Conservation (phyloP, 2,329 filamentous ascomycete species). For the Fusarium sp. region DNA sequence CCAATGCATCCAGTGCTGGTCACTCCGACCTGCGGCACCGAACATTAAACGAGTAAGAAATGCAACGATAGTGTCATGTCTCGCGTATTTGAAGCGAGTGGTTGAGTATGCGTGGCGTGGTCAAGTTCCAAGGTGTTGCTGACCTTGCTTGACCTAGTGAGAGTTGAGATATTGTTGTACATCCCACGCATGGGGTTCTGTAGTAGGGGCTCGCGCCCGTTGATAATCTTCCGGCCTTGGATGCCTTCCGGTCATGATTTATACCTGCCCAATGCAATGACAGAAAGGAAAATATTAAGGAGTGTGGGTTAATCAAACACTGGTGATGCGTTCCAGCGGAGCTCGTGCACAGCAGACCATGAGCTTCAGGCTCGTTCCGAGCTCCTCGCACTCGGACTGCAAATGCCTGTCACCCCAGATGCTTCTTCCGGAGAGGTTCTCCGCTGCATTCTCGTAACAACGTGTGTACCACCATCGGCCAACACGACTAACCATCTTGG, state of each 20-base stretch:
- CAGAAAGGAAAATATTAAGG: conserved; percentile 24
- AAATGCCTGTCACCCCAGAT: conserved; percentile 82
- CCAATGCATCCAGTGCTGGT: conserved; percentile 44
- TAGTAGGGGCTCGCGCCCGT: conserved; percentile 40
- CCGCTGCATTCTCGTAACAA: conserved; percentile 80
- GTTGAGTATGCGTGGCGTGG: conserved; percentile 6
- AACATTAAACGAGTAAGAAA: conserved; percentile 30
- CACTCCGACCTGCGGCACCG: conserved; percentile 44
- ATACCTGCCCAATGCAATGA: conserved; percentile 19
- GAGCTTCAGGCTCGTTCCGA: conserved; percentile 86
- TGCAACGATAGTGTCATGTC: conserved; percentile 8
- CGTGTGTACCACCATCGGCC: conserved; percentile 96
- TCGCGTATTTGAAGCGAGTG: not conserved
- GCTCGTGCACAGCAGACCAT: conserved; percentile 92
- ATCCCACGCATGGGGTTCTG: conserved; percentile 12
- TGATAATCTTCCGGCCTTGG: conserved; percentile 39
- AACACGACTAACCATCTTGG: conserved; percentile 89
- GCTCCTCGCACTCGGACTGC: conserved; percentile 83
- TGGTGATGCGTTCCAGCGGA: conserved; percentile 63
- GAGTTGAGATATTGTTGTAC: conserved; percentile 16
- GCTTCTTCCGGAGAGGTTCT: conserved; percentile 57
- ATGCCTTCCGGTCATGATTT: conserved; percentile 35
- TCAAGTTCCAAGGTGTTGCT: conserved; percentile 11
- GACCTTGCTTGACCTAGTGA: conserved; percentile 16
- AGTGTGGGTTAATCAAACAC: conserved; percentile 49